Evolutionary conservation across 176 grass and related monocot genomes (phyloP).

Genomic region (Miscanthus lutarioriparius): DNA sequence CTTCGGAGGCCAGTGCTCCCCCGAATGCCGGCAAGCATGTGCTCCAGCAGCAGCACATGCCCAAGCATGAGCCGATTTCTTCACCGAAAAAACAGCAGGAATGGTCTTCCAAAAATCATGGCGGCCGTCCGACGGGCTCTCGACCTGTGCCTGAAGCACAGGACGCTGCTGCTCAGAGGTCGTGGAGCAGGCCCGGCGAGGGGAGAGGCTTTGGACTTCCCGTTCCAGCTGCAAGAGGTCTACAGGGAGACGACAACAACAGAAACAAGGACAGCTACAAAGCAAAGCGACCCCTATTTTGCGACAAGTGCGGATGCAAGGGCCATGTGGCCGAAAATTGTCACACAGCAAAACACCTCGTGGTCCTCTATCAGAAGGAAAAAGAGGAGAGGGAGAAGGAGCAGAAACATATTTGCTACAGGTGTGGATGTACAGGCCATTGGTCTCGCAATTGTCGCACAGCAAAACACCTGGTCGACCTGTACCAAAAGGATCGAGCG

Average conservation of each 20-base stretch:
- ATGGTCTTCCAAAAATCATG: not conserved
- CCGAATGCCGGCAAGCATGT: not conserved
- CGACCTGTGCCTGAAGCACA: conserved; percentile 8
- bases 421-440: conserved; percentile 15
- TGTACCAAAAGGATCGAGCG: not conserved
- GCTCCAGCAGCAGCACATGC: conserved; percentile 28
- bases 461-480: conserved; percentile 10
- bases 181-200: not conserved
- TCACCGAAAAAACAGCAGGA: not conserved
- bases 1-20: not conserved
- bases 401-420: not conserved
- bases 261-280: not conserved
- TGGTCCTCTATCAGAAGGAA: not conserved
- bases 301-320: conserved; percentile 1
- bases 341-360: not conserved
- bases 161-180: not conserved
- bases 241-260: not conserved
- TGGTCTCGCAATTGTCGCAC: conserved; percentile 16
- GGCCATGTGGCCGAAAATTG: conserved; percentile 14
- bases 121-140: not conserved
- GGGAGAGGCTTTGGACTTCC: not conserved
- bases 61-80: not conserved
- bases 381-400: not conserved
- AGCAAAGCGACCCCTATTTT: not conserved
- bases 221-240: not conserved